phyloP scores from a whole-genome alignment of 1,284 basidiomycete genomes.

The Fomitopsis betulina region DNA sequence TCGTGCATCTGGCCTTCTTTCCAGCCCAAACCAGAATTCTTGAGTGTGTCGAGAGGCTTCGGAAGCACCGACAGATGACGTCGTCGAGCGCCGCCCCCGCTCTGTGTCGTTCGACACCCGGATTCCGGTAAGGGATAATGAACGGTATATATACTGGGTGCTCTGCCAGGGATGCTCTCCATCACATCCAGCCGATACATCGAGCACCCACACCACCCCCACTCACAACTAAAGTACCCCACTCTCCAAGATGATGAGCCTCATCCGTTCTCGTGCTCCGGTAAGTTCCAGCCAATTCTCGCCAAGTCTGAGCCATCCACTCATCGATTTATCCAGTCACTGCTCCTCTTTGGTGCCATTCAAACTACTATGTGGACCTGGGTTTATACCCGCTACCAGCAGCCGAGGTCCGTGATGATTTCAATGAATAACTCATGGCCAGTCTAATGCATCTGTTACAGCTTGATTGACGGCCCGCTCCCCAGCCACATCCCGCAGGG shows the following conservation, averaged over 20 bases:
- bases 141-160: not conserved
- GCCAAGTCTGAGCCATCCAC: not conserved
- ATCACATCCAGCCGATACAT: not conserved
- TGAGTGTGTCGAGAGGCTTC: not conserved
- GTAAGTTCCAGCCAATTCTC: not conserved
- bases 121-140: not conserved
- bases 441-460: not conserved
- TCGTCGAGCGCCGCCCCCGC: not conserved
- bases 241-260: not conserved
- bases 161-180: not conserved
- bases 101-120: not conserved
- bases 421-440: not conserved
- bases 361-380: slow-evolving; percentile 2
- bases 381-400: not conserved
- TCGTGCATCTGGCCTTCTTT: not conserved
- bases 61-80: not conserved
- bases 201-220: not conserved
- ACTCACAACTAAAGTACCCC: not conserved
- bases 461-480: not conserved
- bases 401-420: not conserved
- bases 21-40: not conserved
- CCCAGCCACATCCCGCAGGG: not conserved
- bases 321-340: not conserved
- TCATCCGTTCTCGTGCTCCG: not conserved
- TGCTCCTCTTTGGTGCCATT: slow-evolving; percentile 1